These are phyloP conservation scores for Nothophaeocryptopus gaeumannii DNA, from an alignment of 2,329 filamentous ascomycete species.

Conservation along the genomic window DNA sequence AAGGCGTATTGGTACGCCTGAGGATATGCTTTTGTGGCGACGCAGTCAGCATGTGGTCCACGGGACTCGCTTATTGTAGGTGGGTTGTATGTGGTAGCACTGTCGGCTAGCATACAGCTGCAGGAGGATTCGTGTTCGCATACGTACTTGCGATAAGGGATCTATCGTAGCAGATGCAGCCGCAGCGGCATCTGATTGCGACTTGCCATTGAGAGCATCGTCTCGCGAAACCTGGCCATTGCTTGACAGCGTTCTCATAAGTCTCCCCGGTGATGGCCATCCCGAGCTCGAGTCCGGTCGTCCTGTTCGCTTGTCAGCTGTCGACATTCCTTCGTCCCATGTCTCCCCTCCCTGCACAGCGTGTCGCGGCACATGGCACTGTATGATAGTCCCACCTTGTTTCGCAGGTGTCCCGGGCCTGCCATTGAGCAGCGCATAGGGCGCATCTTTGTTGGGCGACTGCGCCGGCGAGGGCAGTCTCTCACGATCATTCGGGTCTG, in stretches of 20 bases:
- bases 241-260: constrained; percentile 26
- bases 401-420: constrained; percentile 14
- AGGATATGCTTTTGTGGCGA: constrained; percentile 51
- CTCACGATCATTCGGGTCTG: constrained; percentile 41
- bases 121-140: too few relatives aligned
- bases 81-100: neutral
- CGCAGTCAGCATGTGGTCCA: constrained; percentile 19
- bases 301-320: constrained; percentile 17
- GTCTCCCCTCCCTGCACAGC: constrained; percentile 5
- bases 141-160: constrained; percentile 62
- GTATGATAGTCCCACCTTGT: constrained; percentile 9
- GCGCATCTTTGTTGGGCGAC: constrained; percentile 19
- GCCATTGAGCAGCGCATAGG: constrained; percentile 1
- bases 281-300: constrained; percentile 21
- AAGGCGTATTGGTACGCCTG: constrained; percentile 63
- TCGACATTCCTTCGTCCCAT: constrained; percentile 5
- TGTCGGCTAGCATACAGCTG: too few relatives aligned
- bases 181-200: constrained; percentile 10
- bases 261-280: constrained; percentile 25
- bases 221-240: constrained; percentile 18
- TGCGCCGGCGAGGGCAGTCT: constrained; percentile 29
- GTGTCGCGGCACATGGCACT: neutral
- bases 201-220: constrained; percentile 10
- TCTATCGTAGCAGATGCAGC: constrained; percentile 55
- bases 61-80: neutral